phyloP scores from a whole-genome alignment of 306 rosid species.

The Dryas alaskensis region DNA sequence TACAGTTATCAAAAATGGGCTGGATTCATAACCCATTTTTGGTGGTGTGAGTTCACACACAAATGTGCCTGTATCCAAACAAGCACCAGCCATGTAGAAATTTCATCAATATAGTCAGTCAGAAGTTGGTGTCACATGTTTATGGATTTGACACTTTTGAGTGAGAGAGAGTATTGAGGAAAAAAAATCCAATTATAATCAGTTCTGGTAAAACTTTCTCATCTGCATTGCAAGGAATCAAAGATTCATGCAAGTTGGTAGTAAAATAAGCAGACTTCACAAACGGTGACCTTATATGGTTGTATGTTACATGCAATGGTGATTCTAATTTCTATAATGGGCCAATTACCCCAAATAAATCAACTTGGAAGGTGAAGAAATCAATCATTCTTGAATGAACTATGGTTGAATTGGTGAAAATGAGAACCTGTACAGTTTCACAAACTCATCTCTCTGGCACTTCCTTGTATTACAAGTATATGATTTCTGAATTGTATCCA shows the following conservation, averaged over 20 bases:
- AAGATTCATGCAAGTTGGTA: neutral
- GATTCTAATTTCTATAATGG: neutral
- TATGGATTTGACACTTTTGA: neutral
- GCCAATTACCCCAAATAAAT: neutral
- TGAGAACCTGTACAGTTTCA: neutral
- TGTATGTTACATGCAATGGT: neutral
- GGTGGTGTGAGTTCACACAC: no score
- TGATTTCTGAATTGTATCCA: neutral
- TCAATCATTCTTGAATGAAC: neutral
- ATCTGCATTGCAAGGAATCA: neutral
- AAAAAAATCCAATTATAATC: neutral
- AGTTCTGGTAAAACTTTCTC: neutral
- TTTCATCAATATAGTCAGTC: neutral
- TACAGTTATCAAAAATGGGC: no score
- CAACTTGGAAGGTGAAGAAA: neutral
- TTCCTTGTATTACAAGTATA: neutral
- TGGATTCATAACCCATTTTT: no score
- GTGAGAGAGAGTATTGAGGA: neutral
- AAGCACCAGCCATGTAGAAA: no score
- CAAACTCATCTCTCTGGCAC: neutral
- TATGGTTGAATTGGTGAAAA: neutral
- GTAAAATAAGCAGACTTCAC: no score
- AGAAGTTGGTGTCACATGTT: neutral
- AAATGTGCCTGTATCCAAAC: no score
- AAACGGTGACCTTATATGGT: neutral